These are phyloP conservation scores for Neonothopanus nambi DNA, from an alignment of 1,284 basidiomycete genomes.

Conservation along the genomic window DNA sequence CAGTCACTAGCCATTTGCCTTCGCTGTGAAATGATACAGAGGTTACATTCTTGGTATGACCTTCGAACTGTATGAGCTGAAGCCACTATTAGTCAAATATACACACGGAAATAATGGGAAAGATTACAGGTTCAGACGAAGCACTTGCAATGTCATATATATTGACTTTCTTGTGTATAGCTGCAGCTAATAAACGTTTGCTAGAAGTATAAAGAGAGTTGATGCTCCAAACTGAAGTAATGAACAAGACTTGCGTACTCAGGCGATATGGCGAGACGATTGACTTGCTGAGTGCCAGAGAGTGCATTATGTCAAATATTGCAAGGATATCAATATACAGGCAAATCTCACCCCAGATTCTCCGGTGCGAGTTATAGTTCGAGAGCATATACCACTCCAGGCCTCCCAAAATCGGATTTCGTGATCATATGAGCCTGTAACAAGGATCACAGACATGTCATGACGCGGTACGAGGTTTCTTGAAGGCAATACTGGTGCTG, in stretches of 20 bases:
- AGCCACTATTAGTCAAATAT: conserved; percentile 11
- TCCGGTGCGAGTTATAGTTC: conserved; percentile 85
- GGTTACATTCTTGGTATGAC: conserved; percentile 94
- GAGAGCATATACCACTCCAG: conserved; percentile 98
- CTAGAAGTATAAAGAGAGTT: conserved; percentile 40
- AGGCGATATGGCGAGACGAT: conserved; percentile 93
- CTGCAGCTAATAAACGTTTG: conserved; percentile 90
- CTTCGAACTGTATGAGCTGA: conserved; percentile 84
- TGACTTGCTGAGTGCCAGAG: conserved; percentile 76
- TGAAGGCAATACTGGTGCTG: conserved; percentile 38
- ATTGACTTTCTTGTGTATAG: conserved; percentile 93
- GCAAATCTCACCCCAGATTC: conserved; percentile 72
- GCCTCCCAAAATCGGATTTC: conserved; percentile 99
- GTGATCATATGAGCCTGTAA: conserved; percentile 93
- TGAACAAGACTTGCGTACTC: conserved; percentile 56
- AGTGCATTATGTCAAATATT: conserved; percentile 12
- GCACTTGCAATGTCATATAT: conserved; percentile 84
- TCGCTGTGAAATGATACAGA: conserved; percentile 95
- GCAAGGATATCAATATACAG: conserved; percentile 21
- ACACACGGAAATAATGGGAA: conserved; percentile 4
- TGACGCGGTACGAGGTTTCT: conserved; percentile 46
- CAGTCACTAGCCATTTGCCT: conserved; percentile 98
- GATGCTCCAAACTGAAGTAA: conserved; percentile 9
- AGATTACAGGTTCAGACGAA: conserved; percentile 71
- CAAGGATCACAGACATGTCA: conserved; percentile 82